Evolutionary conservation across 2,329 filamentous ascomycete species (phyloP), one percentile per base, ranked within the genome.

Genomic region (Ceratocystis colombiana): DNA sequence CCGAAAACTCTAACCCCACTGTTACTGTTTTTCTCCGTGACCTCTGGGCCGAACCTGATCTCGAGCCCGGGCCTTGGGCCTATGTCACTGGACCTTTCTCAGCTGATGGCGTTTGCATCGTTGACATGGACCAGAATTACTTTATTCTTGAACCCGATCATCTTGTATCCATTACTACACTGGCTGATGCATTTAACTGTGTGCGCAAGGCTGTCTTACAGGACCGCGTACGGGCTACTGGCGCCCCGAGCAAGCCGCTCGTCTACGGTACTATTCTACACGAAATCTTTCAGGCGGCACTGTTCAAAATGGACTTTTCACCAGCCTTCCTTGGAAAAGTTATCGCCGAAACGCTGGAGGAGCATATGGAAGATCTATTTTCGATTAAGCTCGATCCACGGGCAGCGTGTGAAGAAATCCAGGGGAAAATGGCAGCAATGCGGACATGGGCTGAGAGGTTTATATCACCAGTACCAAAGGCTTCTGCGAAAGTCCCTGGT

Each of bases 181-280:
- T 99, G 55, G 92, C 91, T n/a, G 94, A 99, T 75, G 96, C 94
- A 0, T 96, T 97, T 73, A 87, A 86, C 28, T 99, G 94, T 73
- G 87, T 89, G 73, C 88, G 94, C 20, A 88, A 93, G 69, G 91
- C 94, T 37, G 93, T 97, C 1, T 82, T 99, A 30, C 92, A 97
- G 74, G 93, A 99, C 74, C 87, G 94, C 41, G 88, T 99, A 71
- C 97, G 97, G 75, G 90, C 90, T 7, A 93, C 91, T 0, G 88
- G 87, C 71, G 88, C 90, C 70, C 82, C 89, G 1, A 89, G 86
- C 57, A 83, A 88, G 44, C 85, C 92, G 0, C 85, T 96, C 71
- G 85, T 97, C 0, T 97, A 97, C 73, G 94, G 94, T 61, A 94
- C 89, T 46, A 87, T 99, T 67, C 82, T 99, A 15, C 94, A 99